phyloP scores from a whole-genome alignment of 495 filamentous ascomycete genomes.

The Haplographium delicatum region DNA sequence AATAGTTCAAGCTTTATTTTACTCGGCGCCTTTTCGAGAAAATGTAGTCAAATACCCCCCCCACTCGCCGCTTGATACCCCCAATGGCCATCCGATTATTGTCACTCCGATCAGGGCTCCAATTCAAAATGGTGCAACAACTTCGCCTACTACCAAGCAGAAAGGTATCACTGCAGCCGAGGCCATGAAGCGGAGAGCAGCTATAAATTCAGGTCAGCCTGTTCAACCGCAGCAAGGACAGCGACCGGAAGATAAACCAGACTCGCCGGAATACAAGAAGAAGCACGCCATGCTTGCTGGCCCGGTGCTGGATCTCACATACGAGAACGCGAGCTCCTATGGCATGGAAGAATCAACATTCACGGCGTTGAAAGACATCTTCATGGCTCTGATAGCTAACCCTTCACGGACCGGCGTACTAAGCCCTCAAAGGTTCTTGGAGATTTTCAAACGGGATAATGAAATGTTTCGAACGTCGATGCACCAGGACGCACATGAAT shows the following conservation, averaged over 20 bases:
- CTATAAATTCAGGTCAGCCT: slow-evolving; percentile 36
- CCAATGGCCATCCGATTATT: slow-evolving; percentile 38
- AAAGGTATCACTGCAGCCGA: slow-evolving; percentile 33
- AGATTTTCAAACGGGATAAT: slow-evolving; percentile 87
- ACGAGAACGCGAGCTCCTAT: slow-evolving; percentile 73
- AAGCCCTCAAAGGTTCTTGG: slow-evolving; percentile 89
- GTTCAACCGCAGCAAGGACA: slow-evolving; percentile 31
- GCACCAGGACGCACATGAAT: slow-evolving; percentile 98
- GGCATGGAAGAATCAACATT: slow-evolving; percentile 95
- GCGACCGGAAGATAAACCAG: slow-evolving; percentile 63
- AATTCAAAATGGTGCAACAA: slow-evolving; percentile 38
- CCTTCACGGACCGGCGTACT: slow-evolving; percentile 80
- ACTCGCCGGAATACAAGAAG: slow-evolving; percentile 94
- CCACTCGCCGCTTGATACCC: slow-evolving; percentile 39
- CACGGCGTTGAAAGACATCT: slow-evolving; percentile 91
- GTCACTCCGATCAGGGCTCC: slow-evolving; percentile 35
- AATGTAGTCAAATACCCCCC: slow-evolving; percentile 87
- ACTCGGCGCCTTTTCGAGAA: slow-evolving; percentile 91
- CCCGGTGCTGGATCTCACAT: slow-evolving; percentile 74
- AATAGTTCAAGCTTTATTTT: slow-evolving; percentile 94
- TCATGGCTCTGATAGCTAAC: slow-evolving; percentile 83
- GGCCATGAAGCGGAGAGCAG: slow-evolving; percentile 39
- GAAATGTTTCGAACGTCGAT: slow-evolving; percentile 96
- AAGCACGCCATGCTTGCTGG: slow-evolving; percentile 85
- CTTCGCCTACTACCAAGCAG: slow-evolving; percentile 41